Percentiles rank a stretch among this genome's conserved stretches.
Conservation (phyloP, 306 rosid species). For the Quercus gilva region DNA sequence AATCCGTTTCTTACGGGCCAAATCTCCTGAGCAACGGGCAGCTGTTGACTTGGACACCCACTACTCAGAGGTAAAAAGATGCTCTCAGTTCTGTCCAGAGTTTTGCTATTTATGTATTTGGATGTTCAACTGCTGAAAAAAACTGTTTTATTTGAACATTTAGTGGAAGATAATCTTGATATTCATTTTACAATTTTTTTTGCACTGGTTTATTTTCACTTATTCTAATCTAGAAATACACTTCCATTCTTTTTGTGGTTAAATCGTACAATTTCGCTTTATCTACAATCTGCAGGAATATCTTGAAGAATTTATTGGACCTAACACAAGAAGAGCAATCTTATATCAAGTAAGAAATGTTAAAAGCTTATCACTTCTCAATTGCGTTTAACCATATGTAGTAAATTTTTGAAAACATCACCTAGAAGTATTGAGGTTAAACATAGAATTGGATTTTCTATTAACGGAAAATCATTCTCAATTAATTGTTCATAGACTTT, state of each 20-base stretch:
- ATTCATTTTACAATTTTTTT: not conserved
- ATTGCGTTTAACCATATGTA: not conserved
- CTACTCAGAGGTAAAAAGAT: constrained; percentile 64
- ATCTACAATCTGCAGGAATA: constrained; percentile 65
- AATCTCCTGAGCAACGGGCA: constrained; percentile 93
- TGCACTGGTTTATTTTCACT: not conserved
- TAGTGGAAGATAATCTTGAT: not conserved
- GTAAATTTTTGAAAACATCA: not conserved
- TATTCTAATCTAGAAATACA: not conserved
- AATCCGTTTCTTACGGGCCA: constrained; percentile 78
- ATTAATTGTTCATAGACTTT: not conserved
- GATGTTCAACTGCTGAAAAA: not conserved
- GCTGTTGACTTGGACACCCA: constrained; percentile 98
- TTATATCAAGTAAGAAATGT: constrained; percentile 64
- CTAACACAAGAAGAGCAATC: constrained; percentile 61
- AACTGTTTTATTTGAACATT: not conserved
- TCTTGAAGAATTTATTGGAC: constrained; percentile 84
- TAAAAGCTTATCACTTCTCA: not conserved
- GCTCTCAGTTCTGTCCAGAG: constrained; percentile 3
- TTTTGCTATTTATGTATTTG: not conserved
- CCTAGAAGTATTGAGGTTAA: constrained; percentile 1
- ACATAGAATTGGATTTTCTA: constrained; percentile 1
- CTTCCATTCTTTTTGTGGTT: not conserved
- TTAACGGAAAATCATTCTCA: not conserved
- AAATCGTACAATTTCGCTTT: constrained; percentile 9